phyloP scores from a whole-genome alignment of 768 basidiomycete species.

The Lepiota venenata region DNA sequence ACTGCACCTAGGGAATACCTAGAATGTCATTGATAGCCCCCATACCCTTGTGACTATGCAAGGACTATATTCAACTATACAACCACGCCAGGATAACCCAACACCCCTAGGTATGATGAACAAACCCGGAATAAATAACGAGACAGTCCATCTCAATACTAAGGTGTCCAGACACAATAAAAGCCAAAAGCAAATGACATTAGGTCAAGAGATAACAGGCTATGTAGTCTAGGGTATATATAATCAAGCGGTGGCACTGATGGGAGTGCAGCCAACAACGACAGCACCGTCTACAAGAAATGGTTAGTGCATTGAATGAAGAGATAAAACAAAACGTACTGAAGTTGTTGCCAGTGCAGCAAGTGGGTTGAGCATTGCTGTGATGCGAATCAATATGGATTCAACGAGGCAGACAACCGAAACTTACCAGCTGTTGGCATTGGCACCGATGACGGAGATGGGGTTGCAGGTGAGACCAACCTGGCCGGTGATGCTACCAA shows the following conservation, averaged over 20 bases:
- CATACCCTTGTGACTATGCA: no score
- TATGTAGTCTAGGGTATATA: no score
- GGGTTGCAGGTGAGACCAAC: slow-evolving; percentile 8
- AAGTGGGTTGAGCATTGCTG: slow-evolving; percentile 4
- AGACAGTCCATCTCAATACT: no score
- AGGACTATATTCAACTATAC: no score
- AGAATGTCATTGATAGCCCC: slow-evolving; percentile 20
- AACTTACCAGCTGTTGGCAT: slow-evolving; percentile 6
- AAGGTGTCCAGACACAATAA: no score
- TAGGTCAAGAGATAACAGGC: no score
- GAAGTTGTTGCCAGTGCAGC: slow-evolving; percentile 4
- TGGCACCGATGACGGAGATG: neutral
- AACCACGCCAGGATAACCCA: no score
- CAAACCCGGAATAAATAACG: no score
- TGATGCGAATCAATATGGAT: neutral
- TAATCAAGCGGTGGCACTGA: neutral
- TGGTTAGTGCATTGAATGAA: neutral
- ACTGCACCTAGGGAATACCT: no score
- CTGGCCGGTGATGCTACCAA: neutral
- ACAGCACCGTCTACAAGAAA: neutral
- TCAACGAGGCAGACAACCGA: neutral
- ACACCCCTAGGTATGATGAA: slow-evolving; percentile 24
- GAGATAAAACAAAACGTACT: neutral
- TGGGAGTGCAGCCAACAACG: neutral
- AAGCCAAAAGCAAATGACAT: no score